phyloP scores from a whole-genome alignment of 148 eudicot species.

The Rhododendron ferrugineum region DNA sequence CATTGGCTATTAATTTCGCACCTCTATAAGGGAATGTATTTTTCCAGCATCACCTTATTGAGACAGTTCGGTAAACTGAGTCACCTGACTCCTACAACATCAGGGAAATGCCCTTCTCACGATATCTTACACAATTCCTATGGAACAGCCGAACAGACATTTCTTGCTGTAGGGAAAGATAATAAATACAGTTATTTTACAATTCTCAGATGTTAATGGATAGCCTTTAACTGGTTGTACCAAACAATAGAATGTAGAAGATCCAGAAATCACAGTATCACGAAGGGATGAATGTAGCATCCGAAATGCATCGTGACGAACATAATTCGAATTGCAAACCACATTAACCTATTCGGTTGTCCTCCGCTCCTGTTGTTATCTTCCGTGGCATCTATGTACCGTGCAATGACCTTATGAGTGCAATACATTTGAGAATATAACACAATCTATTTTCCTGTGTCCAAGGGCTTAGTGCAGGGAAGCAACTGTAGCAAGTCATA shows the following conservation, averaged over 20 bases:
- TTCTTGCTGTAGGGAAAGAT: not conserved
- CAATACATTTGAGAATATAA: not conserved
- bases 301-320: not conserved
- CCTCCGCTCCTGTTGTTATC: not conserved
- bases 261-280: not conserved
- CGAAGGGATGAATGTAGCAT: not conserved
- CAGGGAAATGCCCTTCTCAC: not conserved
- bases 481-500: not conserved
- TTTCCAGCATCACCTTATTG: not conserved
- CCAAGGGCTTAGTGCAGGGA: not conserved
- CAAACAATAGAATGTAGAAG: not conserved
- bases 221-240: not conserved
- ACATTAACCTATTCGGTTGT: not conserved
- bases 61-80: not conserved
- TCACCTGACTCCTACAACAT: not conserved
- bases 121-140: not conserved
- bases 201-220: not conserved
- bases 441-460: not conserved
- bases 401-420: not conserved
- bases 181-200: conserved; percentile 1
- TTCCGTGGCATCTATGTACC: not conserved
- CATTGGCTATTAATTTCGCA: not conserved
- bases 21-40: not conserved
- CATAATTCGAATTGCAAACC: not conserved
- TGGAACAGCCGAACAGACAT: not conserved